Conservation (phyloP, 495 filamentous ascomycete genomes). For the Neurospora sp. region DNA sequence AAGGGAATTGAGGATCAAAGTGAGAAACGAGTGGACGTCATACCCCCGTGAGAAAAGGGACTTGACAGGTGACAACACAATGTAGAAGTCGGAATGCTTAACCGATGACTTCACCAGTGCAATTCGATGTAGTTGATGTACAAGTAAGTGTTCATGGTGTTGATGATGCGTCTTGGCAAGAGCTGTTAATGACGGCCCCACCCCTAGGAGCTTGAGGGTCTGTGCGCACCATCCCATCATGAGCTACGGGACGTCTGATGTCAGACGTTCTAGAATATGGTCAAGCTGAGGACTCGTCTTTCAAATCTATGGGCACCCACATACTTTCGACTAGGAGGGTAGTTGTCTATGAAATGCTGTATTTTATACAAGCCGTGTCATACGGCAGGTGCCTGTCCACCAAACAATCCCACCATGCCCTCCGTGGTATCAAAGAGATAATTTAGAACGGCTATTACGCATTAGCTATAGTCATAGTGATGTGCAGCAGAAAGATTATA, state of each 20-base stretch:
- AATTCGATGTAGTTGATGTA: neutral
- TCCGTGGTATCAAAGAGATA: neutral
- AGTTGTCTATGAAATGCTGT: slow-evolving; percentile 10
- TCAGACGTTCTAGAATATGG: neutral
- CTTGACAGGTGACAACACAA: neutral
- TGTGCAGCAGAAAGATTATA: neutral
- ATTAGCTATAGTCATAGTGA: slow-evolving; percentile 6
- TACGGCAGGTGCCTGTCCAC: slow-evolving; percentile 1
- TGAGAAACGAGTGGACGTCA: slow-evolving; percentile 3
- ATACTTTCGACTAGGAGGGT: neutral
- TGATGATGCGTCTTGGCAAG: neutral
- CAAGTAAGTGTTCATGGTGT: no score
- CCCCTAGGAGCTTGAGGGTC: neutral
- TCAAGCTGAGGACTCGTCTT: neutral
- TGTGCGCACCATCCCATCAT: neutral
- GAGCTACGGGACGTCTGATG: neutral
- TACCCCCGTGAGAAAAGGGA: neutral
- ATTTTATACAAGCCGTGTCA: slow-evolving; percentile 14
- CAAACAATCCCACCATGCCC: neutral
- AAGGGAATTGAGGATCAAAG: neutral
- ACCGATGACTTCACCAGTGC: neutral
- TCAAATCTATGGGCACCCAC: neutral
- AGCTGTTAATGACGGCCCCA: neutral
- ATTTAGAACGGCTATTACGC: slow-evolving; percentile 36
- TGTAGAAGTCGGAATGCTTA: neutral